Conservation (phyloP, 2,329 filamentous ascomycete species). For the Pseudopyricularia javanii region DNA sequence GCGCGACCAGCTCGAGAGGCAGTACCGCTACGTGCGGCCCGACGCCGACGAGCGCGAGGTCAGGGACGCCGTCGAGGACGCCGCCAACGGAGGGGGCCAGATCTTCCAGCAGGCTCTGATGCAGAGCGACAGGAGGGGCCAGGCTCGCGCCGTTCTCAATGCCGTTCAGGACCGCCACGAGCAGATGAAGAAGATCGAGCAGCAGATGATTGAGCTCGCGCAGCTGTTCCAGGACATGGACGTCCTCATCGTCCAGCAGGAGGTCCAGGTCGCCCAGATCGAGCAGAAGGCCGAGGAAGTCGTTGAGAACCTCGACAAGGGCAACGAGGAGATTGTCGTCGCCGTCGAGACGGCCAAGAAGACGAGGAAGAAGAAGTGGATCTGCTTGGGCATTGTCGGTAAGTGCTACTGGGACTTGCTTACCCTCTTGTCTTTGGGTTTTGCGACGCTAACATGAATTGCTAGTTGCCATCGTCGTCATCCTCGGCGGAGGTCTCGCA, state of each 20-base stretch:
- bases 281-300: slow-evolving; percentile 81
- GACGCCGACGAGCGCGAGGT: slow-evolving; percentile 72
- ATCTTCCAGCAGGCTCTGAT: slow-evolving; percentile 83
- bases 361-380: slow-evolving; percentile 92
- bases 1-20: slow-evolving; percentile 72
- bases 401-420: slow-evolving; percentile 17
- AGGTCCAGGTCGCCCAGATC: slow-evolving; percentile 66
- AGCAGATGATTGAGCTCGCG: slow-evolving; percentile 75
- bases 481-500: slow-evolving; percentile 39
- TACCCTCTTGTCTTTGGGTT: background rate
- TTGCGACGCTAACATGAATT: background rate
- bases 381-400: slow-evolving; percentile 67
- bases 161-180: slow-evolving; percentile 75
- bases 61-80: slow-evolving; percentile 61
- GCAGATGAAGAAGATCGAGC: slow-evolving; percentile 84
- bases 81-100: slow-evolving; percentile 56
- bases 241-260: slow-evolving; percentile 74
- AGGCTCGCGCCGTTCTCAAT: slow-evolving; percentile 66
- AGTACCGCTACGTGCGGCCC: slow-evolving; percentile 81
- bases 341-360: slow-evolving; percentile 72
- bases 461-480: slow-evolving; percentile 37
- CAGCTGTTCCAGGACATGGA: slow-evolving; percentile 87
- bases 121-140: slow-evolving; percentile 67
- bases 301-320: slow-evolving; percentile 71
- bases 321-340: slow-evolving; percentile 69